Evolutionary conservation across 169 alveolate genomes (phyloP).

Genomic region (Eimeria tenella): DNA sequence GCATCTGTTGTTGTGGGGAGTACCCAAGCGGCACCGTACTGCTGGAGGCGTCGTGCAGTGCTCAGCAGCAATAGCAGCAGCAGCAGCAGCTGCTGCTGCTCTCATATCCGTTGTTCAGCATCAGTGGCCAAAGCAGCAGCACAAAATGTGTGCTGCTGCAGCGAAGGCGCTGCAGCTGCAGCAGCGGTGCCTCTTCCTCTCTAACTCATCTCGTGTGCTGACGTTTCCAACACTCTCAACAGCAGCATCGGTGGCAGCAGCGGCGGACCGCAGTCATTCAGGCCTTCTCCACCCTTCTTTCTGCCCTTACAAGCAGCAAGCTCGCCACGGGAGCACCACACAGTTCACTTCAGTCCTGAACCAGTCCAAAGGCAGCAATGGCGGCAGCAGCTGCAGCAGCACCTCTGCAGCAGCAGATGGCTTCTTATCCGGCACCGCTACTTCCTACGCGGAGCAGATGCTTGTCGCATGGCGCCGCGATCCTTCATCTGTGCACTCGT

Average conservation of each 20-base stretch:
- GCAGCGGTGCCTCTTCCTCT: conserved; percentile 5
- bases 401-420: conserved; percentile 56
- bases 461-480: conserved; percentile 82
- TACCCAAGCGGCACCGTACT: neutral
- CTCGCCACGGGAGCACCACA: neutral
- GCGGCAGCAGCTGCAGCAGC: neutral
- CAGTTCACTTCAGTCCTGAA: neutral
- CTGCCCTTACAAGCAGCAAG: neutral
- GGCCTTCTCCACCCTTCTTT: neutral
- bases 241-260: conserved; percentile 7
- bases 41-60: conserved; percentile 12
- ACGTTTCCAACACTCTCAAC: conserved; percentile 3
- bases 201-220: neutral
- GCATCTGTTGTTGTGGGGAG: conserved; percentile 8
- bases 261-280: neutral
- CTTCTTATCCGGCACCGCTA: conserved; percentile 61
- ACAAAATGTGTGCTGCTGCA: neutral
- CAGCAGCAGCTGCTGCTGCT: neutral
- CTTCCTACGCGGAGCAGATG: conserved; percentile 83
- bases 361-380: neutral
- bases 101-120: neutral
- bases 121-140: neutral
- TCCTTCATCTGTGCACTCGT: conserved; percentile 82
- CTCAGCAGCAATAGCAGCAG: conserved; percentile 28
- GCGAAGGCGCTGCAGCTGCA: conserved; percentile 39